phyloP scores from a whole-genome alignment of 2,329 filamentous ascomycete species.

The Eutypa lata region DNA sequence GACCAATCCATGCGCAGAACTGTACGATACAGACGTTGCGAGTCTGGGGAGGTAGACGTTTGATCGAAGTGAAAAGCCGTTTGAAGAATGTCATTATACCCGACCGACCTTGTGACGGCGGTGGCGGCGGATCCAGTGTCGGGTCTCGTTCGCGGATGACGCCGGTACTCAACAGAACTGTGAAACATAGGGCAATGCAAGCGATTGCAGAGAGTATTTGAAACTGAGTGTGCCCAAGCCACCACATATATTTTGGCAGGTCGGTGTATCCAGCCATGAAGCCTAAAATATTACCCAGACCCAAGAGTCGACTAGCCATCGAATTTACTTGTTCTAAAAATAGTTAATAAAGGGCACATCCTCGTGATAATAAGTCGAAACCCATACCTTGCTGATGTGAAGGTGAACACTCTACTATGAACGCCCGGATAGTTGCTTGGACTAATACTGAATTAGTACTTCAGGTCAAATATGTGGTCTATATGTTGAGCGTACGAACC shows the following conservation, averaged over 20 bases:
- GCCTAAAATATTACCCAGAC: conserved; percentile 85
- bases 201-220: conserved; percentile 88
- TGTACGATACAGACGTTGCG: conserved; percentile 78
- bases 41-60: conserved; percentile 76
- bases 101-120: conserved; percentile 54
- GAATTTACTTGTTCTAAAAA: conserved; percentile 75
- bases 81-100: conserved; percentile 78
- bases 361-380: background rate
- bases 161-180: conserved; percentile 66
- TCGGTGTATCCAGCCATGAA: conserved; percentile 85
- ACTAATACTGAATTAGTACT: conserved; percentile 46
- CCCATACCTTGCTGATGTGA: conserved; percentile 72
- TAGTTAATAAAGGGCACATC: conserved; percentile 5
- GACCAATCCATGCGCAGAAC: conserved; percentile 88
- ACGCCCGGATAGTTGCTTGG: conserved; percentile 86
- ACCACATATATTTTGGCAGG: conserved; percentile 70
- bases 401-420: conserved; percentile 90
- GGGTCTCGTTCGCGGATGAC: conserved; percentile 79
- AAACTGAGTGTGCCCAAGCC: conserved; percentile 85
- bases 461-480: background rate
- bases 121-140: conserved; percentile 63
- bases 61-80: conserved; percentile 72
- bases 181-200: conserved; percentile 66
- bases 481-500: conserved; percentile 43
- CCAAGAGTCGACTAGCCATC: conserved; percentile 85